A percentile compares a stretch with the other conserved stretches of the same genome.
Evolutionary conservation across 1,284 basidiomycete genomes (phyloP).

Genomic region (Puccinia triticina): DNA sequence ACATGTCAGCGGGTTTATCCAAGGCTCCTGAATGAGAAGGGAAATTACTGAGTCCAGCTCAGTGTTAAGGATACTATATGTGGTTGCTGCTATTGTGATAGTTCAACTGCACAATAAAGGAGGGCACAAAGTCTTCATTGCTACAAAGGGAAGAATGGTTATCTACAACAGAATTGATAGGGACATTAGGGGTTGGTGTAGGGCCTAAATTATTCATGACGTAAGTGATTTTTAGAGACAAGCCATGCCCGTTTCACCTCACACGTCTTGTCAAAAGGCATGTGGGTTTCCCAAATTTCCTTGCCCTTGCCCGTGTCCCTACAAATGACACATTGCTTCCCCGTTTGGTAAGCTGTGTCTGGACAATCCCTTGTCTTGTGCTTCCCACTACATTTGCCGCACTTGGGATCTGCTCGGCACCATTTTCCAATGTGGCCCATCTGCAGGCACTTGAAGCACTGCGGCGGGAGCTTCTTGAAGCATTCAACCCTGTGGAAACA

Average conservation of each 20-base stretch:
- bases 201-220: neutral
- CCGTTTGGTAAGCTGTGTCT: too few relatives aligned
- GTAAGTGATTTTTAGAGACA: neutral
- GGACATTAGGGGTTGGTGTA: neutral
- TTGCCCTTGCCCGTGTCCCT: neutral
- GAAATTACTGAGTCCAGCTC: too few relatives aligned
- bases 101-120: neutral
- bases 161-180: neutral
- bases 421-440: constrained; percentile 29
- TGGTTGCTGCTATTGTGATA: neutral
- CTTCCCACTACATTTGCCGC: neutral
- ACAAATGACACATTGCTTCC: neutral
- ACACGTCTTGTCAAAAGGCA: constrained; percentile 12
- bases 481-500: neutral
- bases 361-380: neutral
- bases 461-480: neutral
- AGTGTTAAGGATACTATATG: too few relatives aligned
- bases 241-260: neutral
- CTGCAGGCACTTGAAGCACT: constrained; percentile 23
- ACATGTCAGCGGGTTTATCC: too few relatives aligned
- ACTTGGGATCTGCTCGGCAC: neutral
- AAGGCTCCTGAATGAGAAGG: too few relatives aligned
- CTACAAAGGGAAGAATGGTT: neutral
- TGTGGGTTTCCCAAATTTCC: neutral
- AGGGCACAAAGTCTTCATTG: neutral